Base-by-base conservation (phyloP, 306 rosid genomes). In the Begonia fuchsioides region DNA sequence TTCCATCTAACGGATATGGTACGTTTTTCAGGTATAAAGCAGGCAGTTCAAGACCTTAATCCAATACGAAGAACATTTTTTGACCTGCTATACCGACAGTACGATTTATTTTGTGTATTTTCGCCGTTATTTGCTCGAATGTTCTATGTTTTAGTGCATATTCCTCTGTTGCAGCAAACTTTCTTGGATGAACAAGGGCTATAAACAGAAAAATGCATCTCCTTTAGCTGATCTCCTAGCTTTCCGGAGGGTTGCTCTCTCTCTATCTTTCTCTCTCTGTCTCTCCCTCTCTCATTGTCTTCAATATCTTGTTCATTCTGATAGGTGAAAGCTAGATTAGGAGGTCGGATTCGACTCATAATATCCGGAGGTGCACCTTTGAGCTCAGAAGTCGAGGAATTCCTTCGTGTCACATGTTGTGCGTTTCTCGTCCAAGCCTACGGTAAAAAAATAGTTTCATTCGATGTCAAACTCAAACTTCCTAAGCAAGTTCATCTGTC, bases 301-400 rank as follows among this genome's bases (percentile, higher is more conserved):
- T 10, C 43, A 35, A 39, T 46, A 13, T 39, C 18, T 26, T 26
- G 49, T 20, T 49, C 13, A 12, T 18, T 38, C n/a, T 38, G 44
- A 51, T 59, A 87, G 96, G 63, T 82, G 41, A 79, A 82, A 63
- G 86, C 71, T 43, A 71, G 70, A 55, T 56, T 87, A 49, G 94
- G 96, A 6, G 94, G 96, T 9, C 93, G 82, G 3, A 32, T 87
- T 57, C 65, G 94, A 39, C 70, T 87, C 15, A 75, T 87, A 54
- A 58, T 87, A 64, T 63, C 92, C 3, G 96, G 96, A 67, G 96
- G 83, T 13, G 96, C 96, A 43, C 84, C 94, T 16, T 73, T 87
- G 77, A 75, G 94, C 81, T 17, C 76, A 13, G 94, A 82, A 77
- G 72, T 82, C 5, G 96, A 82, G 82, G 96, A 87, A 64, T 87